Conservation (phyloP, 495 filamentous ascomycete species). For the Tuber melanosporum region DNA sequence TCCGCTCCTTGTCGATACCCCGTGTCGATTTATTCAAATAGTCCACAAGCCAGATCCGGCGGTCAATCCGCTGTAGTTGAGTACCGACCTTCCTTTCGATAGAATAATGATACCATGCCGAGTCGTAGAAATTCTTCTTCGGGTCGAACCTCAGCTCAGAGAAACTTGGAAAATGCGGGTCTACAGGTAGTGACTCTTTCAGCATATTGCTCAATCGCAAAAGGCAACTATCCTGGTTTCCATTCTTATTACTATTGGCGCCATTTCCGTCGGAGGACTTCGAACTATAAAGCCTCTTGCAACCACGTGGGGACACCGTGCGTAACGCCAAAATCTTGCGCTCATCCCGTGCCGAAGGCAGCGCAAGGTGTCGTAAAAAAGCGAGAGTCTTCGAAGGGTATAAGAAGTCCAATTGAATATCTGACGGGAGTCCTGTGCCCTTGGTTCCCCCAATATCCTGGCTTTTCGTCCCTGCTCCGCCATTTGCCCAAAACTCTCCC, state of each 20-base stretch:
- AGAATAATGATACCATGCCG: constrained; percentile 39
- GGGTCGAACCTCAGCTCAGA: constrained; percentile 12
- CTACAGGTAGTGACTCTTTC: constrained; percentile 17
- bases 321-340: constrained; percentile 12
- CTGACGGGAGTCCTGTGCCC: constrained; percentile 8
- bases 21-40: constrained; percentile 26
- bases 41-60: constrained; percentile 19
- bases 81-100: constrained; percentile 20
- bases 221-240: constrained; percentile 18
- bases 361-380: constrained; percentile 31
- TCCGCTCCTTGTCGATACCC: constrained; percentile 29
- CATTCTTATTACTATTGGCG: constrained; percentile 2
- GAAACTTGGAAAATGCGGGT: constrained; percentile 18
- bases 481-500: constrained; percentile 13
- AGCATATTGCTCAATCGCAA: constrained; percentile 6
- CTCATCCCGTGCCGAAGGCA: constrained; percentile 22
- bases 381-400: constrained; percentile 39
- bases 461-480: constrained; percentile 5
- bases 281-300: constrained; percentile 31
- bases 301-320: constrained; percentile 18
- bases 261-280: constrained; percentile 1
- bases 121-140: constrained; percentile 17
- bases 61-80: background rate
- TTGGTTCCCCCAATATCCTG: constrained; percentile 10
- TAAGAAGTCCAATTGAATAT: constrained; percentile 38